Evolutionary conservation across 495 filamentous ascomycete genomes (phyloP).

Genomic region (Talaromyces nanjingensis): DNA sequence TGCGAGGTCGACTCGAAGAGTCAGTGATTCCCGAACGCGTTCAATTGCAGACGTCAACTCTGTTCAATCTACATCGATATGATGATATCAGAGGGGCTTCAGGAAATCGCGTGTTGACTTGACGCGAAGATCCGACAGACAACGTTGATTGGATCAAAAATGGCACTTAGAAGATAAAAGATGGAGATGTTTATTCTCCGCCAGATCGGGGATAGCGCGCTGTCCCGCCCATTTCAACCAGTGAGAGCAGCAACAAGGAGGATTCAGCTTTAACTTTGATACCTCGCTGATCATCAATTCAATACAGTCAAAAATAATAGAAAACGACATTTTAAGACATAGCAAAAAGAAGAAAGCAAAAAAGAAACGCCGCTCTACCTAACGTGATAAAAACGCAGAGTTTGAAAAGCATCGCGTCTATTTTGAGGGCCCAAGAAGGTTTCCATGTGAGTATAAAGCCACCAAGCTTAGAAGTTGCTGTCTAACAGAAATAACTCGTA

Average conservation of each 20-base stretch:
- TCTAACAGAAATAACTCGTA: too few relatives aligned
- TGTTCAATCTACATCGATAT: conserved; percentile 7
- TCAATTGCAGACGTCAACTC: background rate
- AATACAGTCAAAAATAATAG: background rate
- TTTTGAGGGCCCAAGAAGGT: too few relatives aligned
- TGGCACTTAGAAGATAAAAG: background rate
- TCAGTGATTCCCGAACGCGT: background rate
- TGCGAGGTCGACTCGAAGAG: background rate
- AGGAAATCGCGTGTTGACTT: background rate
- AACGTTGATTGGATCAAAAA: background rate
- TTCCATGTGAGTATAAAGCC: too few relatives aligned
- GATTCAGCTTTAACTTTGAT: too few relatives aligned
- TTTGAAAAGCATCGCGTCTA: too few relatives aligned
- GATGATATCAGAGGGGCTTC: background rate
- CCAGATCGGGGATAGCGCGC: conserved; percentile 18
- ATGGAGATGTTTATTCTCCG: conserved; percentile 20
- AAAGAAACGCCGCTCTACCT: too few relatives aligned
- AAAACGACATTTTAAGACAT: background rate
- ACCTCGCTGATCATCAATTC: background rate
- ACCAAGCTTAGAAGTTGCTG: too few relatives aligned
- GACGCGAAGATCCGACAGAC: background rate
- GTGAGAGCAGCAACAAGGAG: background rate
- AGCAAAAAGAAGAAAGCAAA: too few relatives aligned
- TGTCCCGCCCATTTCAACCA: background rate
- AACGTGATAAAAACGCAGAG: too few relatives aligned